Conservation (phyloP, 1,139 yeast genomes). For the Geotrichum bryndzae region DNA sequence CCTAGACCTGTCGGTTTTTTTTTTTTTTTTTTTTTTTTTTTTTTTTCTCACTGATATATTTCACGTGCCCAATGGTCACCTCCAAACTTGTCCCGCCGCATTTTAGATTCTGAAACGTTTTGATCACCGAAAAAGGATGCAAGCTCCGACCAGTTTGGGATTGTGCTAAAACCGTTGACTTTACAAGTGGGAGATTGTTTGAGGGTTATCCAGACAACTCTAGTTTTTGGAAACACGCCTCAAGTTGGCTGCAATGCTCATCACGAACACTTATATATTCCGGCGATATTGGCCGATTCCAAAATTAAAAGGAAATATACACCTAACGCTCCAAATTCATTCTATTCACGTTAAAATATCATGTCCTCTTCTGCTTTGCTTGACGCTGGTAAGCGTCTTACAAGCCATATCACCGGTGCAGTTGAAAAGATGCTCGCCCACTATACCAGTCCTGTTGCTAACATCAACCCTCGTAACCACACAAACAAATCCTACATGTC, state of each 20-base stretch:
- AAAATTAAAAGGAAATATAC: not conserved
- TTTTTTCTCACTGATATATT: not conserved
- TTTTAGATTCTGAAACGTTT: not conserved
- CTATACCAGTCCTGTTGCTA: not conserved
- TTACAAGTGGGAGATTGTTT: not conserved
- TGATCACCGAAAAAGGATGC: not conserved
- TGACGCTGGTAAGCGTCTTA: not conserved
- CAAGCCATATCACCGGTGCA: slow-evolving; percentile 9
- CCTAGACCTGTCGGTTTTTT: too few species aligned
- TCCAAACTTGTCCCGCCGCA: not conserved
- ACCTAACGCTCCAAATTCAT: not conserved
- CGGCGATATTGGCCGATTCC: not conserved
- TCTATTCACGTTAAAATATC: not conserved
- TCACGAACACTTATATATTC: not conserved
- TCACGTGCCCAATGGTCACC: not conserved
- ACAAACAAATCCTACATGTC: not conserved
- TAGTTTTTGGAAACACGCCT: not conserved
- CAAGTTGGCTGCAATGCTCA: not conserved
- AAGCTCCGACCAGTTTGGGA: not conserved
- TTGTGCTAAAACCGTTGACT: not conserved
- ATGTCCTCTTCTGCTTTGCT: not conserved
- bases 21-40: not conserved
- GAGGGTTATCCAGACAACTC: not conserved
- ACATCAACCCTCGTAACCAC: not conserved
- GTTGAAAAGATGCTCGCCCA: slow-evolving; percentile 5